phyloP scores from a whole-genome alignment of 768 basidiomycete species.

The Mycena pura region DNA sequence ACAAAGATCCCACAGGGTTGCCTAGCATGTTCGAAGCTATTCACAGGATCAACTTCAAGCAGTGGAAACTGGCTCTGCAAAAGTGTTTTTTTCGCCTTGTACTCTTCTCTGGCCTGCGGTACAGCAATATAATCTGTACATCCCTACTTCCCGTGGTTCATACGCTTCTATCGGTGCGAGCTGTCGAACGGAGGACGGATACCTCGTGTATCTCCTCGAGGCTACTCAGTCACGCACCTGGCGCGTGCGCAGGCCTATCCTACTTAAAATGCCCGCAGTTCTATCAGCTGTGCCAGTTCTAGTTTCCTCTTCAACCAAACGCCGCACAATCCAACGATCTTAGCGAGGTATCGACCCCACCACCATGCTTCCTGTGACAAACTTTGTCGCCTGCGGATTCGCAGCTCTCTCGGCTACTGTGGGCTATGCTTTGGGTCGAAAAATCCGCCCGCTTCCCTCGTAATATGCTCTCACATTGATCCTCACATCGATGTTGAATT shows the following conservation, averaged over 20 bases:
- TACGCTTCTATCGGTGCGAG: neutral
- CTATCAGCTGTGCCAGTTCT: neutral
- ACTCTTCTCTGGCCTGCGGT: too few relatives aligned
- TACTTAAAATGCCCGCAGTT: conserved; percentile 10
- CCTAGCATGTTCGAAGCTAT: too few relatives aligned
- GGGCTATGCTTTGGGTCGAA: conserved; percentile 62
- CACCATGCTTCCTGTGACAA: conserved; percentile 57
- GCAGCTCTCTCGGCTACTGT: conserved; percentile 67
- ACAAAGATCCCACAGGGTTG: too few relatives aligned
- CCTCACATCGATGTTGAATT: conserved; percentile 33
- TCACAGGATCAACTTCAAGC: too few relatives aligned
- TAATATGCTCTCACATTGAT: conserved; percentile 34
- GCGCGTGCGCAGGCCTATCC: conserved; percentile 21
- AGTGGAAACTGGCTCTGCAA: too few relatives aligned
- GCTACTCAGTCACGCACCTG: conserved; percentile 23
- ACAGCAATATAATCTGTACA: too few relatives aligned
- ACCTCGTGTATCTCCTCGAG: conserved; percentile 23
- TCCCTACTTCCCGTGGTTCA: too few relatives aligned
- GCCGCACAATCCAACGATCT: neutral
- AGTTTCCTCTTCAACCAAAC: neutral
- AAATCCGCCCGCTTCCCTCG: conserved; percentile 29
- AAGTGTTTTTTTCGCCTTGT: too few relatives aligned
- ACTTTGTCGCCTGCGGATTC: conserved; percentile 61
- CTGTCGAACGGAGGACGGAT: conserved; percentile 6
- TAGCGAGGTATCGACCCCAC: too few relatives aligned